Evolutionary conservation across 2,329 filamentous ascomycete genomes (phyloP).

Genomic region (Paecilomyces formosus): DNA sequence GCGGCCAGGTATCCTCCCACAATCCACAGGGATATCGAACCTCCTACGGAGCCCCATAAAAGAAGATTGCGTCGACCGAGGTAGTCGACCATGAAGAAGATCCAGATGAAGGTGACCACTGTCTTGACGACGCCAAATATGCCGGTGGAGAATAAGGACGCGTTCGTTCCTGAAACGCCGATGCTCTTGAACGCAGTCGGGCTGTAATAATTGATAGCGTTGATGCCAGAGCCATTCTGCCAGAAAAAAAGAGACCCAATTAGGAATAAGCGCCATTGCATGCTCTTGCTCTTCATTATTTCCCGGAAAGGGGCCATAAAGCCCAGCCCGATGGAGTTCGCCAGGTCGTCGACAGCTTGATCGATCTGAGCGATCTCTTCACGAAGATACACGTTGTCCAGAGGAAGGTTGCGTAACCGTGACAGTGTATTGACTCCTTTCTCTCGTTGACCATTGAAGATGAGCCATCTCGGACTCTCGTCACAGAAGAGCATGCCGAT

Average conservation of each 20-base stretch:
- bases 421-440: slow-evolving; percentile 52
- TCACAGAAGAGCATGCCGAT: slow-evolving; percentile 55
- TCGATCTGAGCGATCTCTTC: slow-evolving; percentile 69
- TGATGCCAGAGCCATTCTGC: slow-evolving; percentile 71
- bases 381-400: slow-evolving; percentile 53
- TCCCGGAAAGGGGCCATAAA: slow-evolving; percentile 67
- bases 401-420: slow-evolving; percentile 35
- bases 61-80: slow-evolving; percentile 57
- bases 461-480: slow-evolving; percentile 63
- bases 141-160: slow-evolving; percentile 60
- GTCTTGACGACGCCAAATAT: slow-evolving; percentile 75
- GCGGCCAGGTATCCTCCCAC: slow-evolving; percentile 30
- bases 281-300: slow-evolving; percentile 45
- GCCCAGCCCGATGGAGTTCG: slow-evolving; percentile 56
- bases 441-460: slow-evolving; percentile 60
- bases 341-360: slow-evolving; percentile 59
- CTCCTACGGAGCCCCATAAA: slow-evolving; percentile 56
- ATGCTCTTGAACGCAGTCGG: slow-evolving; percentile 63
- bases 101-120: slow-evolving; percentile 59
- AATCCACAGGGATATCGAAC: slow-evolving; percentile 40
- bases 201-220: slow-evolving; percentile 72
- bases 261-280: slow-evolving; percentile 67
- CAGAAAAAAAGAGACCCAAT: slow-evolving; percentile 69
- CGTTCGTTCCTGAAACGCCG: slow-evolving; percentile 53
- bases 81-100: slow-evolving; percentile 61